These are phyloP conservation scores for Ustilago bromivora DNA, from an alignment of 1,284 basidiomycete genomes.

Conservation along the genomic window DNA sequence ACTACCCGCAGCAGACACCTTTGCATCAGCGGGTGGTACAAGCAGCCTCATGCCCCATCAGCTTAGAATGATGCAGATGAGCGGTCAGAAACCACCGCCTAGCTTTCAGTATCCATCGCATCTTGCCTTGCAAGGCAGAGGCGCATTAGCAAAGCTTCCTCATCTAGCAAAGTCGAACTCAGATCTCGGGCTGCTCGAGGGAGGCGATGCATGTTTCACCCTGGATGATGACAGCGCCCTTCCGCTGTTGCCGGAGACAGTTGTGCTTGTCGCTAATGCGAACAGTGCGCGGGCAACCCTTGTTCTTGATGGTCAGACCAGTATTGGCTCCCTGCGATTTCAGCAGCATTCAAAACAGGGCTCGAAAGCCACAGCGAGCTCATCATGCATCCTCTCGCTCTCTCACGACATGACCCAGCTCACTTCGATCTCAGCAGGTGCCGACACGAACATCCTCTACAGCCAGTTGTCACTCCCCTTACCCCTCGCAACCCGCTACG, in stretches of 20 bases:
- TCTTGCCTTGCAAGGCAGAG: slow-evolving; percentile 33
- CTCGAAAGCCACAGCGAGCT: neutral
- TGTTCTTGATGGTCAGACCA: slow-evolving; percentile 38
- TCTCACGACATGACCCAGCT: slow-evolving; percentile 23
- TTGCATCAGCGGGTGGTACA: slow-evolving; percentile 18
- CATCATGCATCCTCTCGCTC: slow-evolving; percentile 10
- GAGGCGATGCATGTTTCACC: slow-evolving; percentile 15
- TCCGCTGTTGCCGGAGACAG: slow-evolving; percentile 26
- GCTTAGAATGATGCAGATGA: slow-evolving; percentile 54
- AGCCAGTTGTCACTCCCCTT: slow-evolving; percentile 17
- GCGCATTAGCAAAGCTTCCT: slow-evolving; percentile 23
- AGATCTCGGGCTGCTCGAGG: slow-evolving; percentile 33
- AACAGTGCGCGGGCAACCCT: neutral
- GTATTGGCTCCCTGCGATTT: slow-evolving; percentile 20
- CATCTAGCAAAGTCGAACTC: slow-evolving; percentile 12
- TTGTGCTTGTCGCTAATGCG: slow-evolving; percentile 25
- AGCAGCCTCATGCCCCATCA: slow-evolving; percentile 51
- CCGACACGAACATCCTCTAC: slow-evolving; percentile 1
- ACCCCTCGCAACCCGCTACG: slow-evolving; percentile 14
- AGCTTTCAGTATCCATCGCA: slow-evolving; percentile 34
- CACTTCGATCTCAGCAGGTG: neutral
- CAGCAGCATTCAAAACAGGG: neutral
- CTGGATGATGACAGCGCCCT: slow-evolving; percentile 20
- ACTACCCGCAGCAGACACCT: slow-evolving; percentile 35
- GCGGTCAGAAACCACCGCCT: slow-evolving; percentile 36